These are phyloP conservation scores for Schoenoplectus triqueter DNA, from an alignment of 202 grass and related monocot species.

Conservation along the genomic window DNA sequence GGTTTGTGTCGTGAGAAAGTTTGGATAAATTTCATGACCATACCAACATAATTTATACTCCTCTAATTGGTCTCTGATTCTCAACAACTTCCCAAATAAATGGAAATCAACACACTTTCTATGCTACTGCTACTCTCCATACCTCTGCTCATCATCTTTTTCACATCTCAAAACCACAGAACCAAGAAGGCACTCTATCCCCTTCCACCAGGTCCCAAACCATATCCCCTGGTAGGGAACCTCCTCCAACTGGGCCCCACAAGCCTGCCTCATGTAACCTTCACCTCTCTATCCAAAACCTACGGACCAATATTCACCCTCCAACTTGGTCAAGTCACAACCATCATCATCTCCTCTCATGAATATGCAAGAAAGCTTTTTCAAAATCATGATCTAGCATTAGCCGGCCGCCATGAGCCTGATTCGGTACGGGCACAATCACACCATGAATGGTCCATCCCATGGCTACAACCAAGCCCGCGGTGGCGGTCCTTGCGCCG, in stretches of 20 bases:
- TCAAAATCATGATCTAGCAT: slow-evolving; percentile 45
- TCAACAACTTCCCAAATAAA: background rate
- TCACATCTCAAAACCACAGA: slow-evolving; percentile 18
- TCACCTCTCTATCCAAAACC: slow-evolving; percentile 41
- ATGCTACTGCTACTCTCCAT: slow-evolving; percentile 1
- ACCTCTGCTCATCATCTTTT: slow-evolving; percentile 5
- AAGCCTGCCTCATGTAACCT: slow-evolving; percentile 41
- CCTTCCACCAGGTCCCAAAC: slow-evolving; percentile 18
- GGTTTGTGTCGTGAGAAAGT: no score
- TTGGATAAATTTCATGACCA: no score
- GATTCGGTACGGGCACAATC: slow-evolving; percentile 21
- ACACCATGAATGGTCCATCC: slow-evolving; percentile 24
- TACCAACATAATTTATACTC: no score
- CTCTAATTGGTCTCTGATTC: background rate
- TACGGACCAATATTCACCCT: slow-evolving; percentile 57
- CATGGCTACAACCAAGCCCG: slow-evolving; percentile 37
- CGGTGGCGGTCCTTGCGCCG: slow-evolving; percentile 55
- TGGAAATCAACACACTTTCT: slow-evolving; percentile 25
- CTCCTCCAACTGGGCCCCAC: slow-evolving; percentile 40
- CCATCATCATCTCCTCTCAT: slow-evolving; percentile 36
- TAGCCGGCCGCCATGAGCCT: slow-evolving; percentile 36
- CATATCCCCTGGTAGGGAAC: slow-evolving; percentile 49
- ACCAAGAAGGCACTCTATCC: slow-evolving; percentile 1
- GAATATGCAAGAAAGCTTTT: no score
- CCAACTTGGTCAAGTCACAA: slow-evolving; percentile 54